These are phyloP conservation scores for Epichloe sp. DNA, from an alignment of 2,329 filamentous ascomycete species.

Conservation along the genomic window DNA sequence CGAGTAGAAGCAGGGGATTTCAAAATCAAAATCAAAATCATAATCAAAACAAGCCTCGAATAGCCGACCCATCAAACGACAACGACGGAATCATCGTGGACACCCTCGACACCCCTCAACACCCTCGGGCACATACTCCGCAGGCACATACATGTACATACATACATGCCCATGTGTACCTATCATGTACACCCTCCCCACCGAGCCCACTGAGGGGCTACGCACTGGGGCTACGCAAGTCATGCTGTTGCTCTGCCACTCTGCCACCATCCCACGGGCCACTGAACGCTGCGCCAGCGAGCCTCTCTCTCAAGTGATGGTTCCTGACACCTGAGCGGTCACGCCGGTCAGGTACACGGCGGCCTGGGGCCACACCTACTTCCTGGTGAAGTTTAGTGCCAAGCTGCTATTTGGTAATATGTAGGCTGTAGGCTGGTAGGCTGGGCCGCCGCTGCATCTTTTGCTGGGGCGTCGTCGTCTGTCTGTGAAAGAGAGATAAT, in stretches of 20 bases:
- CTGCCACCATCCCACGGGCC: background rate
- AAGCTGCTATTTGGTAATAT: background rate
- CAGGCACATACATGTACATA: too few species aligned
- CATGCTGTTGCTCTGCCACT: slow-evolving; percentile 2
- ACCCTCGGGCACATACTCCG: background rate
- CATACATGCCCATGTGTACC: background rate
- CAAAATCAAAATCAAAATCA: too few species aligned
- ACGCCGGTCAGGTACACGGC: slow-evolving; percentile 7
- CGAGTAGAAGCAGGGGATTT: slow-evolving; percentile 4
- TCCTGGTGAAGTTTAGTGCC: slow-evolving; percentile 17
- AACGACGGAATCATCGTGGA: slow-evolving; percentile 6
- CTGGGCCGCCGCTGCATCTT: slow-evolving; percentile 13
- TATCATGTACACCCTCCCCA: too few species aligned
- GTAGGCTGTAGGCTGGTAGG: too few species aligned
- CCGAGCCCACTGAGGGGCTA: background rate
- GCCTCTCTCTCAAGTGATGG: slow-evolving; percentile 6
- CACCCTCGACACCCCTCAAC: background rate
- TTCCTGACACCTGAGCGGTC: slow-evolving; percentile 16
- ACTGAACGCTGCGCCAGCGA: background rate
- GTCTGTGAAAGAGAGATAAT: slow-evolving; percentile 1
- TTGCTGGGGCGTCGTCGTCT: slow-evolving; percentile 14
- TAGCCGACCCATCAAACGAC: slow-evolving; percentile 15
- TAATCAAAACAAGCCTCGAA: slow-evolving; percentile 18
- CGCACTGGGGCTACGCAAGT: slow-evolving; percentile 2
- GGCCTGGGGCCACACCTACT: slow-evolving; percentile 6